phyloP scores from a whole-genome alignment of 352 stramenopile species.

The Phytophthora litchii region DNA sequence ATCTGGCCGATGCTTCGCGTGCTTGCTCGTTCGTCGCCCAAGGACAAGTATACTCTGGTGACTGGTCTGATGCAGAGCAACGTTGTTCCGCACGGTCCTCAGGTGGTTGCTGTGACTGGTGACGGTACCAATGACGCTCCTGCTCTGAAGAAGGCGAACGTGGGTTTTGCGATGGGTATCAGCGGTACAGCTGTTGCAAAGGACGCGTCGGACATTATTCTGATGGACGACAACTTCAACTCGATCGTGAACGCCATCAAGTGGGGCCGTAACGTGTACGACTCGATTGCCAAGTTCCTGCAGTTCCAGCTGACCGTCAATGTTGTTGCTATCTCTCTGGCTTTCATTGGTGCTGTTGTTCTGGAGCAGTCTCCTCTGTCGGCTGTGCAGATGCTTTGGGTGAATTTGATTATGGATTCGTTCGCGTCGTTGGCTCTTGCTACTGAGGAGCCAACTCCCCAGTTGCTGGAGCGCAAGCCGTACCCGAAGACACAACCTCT shows the following conservation, averaged over 20 bases:
- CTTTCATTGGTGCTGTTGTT: constrained; percentile 84
- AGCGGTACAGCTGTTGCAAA: constrained; percentile 94
- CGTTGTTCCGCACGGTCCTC: constrained; percentile 51
- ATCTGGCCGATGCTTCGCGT: constrained; percentile 75
- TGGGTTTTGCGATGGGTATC: constrained; percentile 95
- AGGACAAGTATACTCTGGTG: constrained; percentile 75
- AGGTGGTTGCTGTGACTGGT: constrained; percentile 96
- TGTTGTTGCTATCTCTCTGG: constrained; percentile 85
- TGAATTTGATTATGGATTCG: constrained; percentile 98
- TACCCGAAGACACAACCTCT: constrained; percentile 91
- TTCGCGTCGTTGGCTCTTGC: constrained; percentile 95
- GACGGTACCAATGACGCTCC: constrained; percentile 97
- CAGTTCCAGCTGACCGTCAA: constrained; percentile 98
- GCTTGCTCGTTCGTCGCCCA: constrained; percentile 63
- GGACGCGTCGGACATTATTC: constrained; percentile 95
- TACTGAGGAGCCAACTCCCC: constrained; percentile 90
- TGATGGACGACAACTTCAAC: constrained; percentile 96
- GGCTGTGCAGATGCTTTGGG: constrained; percentile 96
- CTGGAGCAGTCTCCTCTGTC: constrained; percentile 83
- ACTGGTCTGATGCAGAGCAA: constrained; percentile 68
- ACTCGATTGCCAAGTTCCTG: constrained; percentile 97
- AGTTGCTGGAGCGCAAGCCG: constrained; percentile 90
- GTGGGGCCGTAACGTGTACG: constrained; percentile 96
- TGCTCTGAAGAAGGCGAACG: constrained; percentile 95
- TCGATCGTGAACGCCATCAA: constrained; percentile 96